These are phyloP conservation scores for Dactylorhiza incarnata DNA, from an alignment of 106 monocot species.

Conservation along the genomic window DNA sequence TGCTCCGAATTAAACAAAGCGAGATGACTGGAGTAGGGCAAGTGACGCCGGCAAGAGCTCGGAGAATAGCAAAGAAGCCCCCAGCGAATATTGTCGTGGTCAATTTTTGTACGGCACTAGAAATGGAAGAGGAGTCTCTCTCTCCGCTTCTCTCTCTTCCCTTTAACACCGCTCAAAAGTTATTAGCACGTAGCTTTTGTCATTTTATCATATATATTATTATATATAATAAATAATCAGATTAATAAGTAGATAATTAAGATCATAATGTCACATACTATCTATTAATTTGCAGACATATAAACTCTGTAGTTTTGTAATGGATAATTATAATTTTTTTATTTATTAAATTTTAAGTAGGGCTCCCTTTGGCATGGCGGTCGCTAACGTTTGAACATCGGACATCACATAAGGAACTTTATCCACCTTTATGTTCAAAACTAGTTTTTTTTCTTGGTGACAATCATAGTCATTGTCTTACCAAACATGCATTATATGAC, in stretches of 20 bases:
- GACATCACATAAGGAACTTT: too few species aligned
- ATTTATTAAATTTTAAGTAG: too few species aligned
- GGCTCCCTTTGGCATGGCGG: too few species aligned
- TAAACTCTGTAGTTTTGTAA: too few species aligned
- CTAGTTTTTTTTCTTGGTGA: too few species aligned
- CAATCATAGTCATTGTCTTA: too few species aligned
- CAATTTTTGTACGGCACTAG: neutral
- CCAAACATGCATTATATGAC: too few species aligned
- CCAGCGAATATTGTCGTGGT: neutral
- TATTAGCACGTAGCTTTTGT: neutral
- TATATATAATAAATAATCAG: neutral
- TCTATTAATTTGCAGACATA: too few species aligned
- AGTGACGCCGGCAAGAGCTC: neutral
- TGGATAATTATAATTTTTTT: too few species aligned
- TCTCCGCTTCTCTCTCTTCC: neutral
- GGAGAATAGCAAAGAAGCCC: neutral
- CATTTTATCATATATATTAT: neutral
- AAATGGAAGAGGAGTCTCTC: neutral
- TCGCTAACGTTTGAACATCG: too few species aligned
- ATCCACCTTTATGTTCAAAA: too few species aligned
- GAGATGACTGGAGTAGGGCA: neutral
- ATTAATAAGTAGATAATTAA: neutral
- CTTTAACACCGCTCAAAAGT: neutral
- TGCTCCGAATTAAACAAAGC: neutral
- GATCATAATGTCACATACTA: too few species aligned